Conservation (phyloP, 495 filamentous ascomycete species). For the Aspergillus baeticus region DNA sequence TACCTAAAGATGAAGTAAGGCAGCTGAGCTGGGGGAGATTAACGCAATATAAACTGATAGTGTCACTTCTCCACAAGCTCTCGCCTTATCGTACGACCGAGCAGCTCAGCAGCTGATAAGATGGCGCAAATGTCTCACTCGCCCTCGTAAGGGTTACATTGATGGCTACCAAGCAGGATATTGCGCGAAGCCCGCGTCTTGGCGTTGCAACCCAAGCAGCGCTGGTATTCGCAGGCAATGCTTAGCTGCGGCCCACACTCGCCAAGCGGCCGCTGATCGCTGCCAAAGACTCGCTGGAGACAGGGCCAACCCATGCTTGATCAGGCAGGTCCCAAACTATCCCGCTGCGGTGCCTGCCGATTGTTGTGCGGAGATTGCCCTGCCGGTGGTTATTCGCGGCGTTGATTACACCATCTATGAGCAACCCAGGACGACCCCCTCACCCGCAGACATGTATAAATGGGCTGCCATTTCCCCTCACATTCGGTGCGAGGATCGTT, state of each 20-base stretch:
- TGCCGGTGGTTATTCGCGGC: background rate
- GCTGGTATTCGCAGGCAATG: background rate
- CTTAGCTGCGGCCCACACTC: background rate
- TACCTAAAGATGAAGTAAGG: too few species aligned
- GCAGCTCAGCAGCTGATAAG: too few species aligned
- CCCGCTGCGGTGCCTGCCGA: background rate
- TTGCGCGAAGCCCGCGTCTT: constrained; percentile 12
- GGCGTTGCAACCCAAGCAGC: constrained; percentile 31
- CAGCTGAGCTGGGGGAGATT: too few species aligned
- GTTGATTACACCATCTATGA: background rate
- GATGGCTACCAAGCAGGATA: background rate
- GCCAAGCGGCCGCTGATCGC: background rate
- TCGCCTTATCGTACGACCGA: too few species aligned
- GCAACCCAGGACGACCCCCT: too few species aligned
- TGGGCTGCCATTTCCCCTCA: background rate
- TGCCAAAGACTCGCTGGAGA: background rate
- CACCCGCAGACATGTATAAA: background rate
- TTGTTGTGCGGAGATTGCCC: background rate
- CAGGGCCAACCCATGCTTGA: background rate
- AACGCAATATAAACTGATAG: too few species aligned
- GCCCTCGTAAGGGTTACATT: background rate
- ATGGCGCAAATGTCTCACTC: too few species aligned
- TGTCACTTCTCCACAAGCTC: too few species aligned
- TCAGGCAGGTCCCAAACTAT: background rate
- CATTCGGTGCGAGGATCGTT: background rate